A percentile compares a stretch with the other conserved stretches of the same genome.
These are phyloP conservation scores for Eucalyptus urophylla DNA, from an alignment of 345 rosid species.

Conservation along the genomic window DNA sequence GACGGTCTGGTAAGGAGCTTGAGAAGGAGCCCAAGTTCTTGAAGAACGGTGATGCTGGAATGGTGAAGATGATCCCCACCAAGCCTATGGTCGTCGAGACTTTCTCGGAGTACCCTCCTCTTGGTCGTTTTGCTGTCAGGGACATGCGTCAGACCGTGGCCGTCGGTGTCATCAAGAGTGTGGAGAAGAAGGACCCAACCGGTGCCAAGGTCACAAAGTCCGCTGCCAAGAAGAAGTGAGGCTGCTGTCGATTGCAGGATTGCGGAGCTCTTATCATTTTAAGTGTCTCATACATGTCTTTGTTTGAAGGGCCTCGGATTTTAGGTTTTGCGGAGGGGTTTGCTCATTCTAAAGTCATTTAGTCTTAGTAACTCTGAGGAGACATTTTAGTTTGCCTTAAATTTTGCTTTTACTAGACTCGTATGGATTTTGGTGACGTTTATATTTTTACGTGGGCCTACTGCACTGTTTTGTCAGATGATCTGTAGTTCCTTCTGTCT, in stretches of 20 bases:
- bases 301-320: background rate
- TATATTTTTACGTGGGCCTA: background rate
- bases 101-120: conserved; percentile 14
- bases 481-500: background rate
- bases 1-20: conserved; percentile 19
- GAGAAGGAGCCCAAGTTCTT: conserved; percentile 33
- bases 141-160: conserved; percentile 26
- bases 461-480: background rate
- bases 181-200: conserved; percentile 15
- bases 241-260: background rate
- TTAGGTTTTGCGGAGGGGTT: background rate
- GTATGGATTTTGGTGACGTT: background rate
- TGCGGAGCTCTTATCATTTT: background rate
- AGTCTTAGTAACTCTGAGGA: background rate
- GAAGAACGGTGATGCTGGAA: conserved; percentile 23
- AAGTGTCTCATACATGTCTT: background rate
- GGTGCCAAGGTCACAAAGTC: conserved; percentile 22
- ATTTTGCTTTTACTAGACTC: background rate
- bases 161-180: conserved; percentile 12
- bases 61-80: conserved; percentile 18
- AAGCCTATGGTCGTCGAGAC: conserved; percentile 17
- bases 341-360: background rate
- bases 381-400: background rate
- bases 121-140: conserved; percentile 22
- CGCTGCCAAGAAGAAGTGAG: conserved; percentile 3